Evolutionary conservation across 805 yeast genomes (phyloP).

Genomic region (Teunomyces stri): DNA sequence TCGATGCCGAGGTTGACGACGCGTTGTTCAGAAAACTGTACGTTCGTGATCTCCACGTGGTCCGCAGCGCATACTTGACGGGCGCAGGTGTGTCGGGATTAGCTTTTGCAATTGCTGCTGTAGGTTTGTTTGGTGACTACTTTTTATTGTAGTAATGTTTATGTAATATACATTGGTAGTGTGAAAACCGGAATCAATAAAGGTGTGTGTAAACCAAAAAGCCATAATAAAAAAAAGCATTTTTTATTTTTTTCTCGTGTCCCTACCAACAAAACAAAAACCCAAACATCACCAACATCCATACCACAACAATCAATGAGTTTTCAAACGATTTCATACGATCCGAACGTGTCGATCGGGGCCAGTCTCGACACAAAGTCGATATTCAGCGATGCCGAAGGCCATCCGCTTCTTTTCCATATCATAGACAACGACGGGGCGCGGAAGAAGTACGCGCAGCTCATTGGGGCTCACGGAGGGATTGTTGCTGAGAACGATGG

Average conservation of each 20-base stretch:
- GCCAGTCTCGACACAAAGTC: background rate
- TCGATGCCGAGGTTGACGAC: slow-evolving; percentile 42
- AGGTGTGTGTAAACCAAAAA: too few species aligned
- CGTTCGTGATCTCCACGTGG: slow-evolving; percentile 20
- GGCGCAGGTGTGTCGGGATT: slow-evolving; percentile 43
- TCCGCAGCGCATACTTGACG: slow-evolving; percentile 37
- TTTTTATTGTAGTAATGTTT: background rate
- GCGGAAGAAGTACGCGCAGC: slow-evolving; percentile 3
- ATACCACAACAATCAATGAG: slow-evolving; percentile 7
- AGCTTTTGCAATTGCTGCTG: slow-evolving; percentile 47
- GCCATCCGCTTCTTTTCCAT: slow-evolving; percentile 4
- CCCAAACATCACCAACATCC: slow-evolving; percentile 7
- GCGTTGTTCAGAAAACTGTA: slow-evolving; percentile 40
- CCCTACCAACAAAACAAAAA: background rate
- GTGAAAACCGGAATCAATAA: background rate
- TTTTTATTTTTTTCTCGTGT: too few species aligned
- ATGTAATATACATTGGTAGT: background rate
- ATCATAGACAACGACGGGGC: slow-evolving; percentile 5
- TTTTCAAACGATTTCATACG: slow-evolving; percentile 5
- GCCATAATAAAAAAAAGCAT: too few species aligned
- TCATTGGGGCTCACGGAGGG: slow-evolving; percentile 5
- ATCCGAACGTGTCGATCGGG: background rate
- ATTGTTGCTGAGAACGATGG: slow-evolving; percentile 5
- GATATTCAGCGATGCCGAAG: slow-evolving; percentile 4
- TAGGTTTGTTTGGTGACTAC: slow-evolving; percentile 60